Conservation (phyloP, 140 eudicot species). For the Flaveria floridana region DNA sequence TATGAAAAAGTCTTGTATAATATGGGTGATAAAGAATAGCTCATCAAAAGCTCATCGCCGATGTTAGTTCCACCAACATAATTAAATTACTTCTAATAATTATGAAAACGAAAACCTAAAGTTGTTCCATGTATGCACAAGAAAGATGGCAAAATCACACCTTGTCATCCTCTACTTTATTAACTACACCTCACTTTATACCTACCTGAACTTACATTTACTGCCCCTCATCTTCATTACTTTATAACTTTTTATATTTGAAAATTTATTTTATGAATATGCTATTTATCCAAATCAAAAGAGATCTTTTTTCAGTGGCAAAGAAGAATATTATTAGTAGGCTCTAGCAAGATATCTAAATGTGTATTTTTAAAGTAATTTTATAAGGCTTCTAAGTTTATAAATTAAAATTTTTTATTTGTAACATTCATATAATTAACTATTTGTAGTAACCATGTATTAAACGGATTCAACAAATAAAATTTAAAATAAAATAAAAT, state of each 20-base stretch:
- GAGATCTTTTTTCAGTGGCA: no score
- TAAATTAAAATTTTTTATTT: no score
- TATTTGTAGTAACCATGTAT: no score
- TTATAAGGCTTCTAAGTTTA: no score
- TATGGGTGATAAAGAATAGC: slow-evolving; percentile 13
- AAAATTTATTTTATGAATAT: not conserved
- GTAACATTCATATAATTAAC: no score
- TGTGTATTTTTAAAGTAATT: not conserved
- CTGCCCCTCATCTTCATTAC: not conserved
- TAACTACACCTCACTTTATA: slow-evolving; percentile 49
- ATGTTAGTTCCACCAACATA: slow-evolving; percentile 45
- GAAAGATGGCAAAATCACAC: slow-evolving; percentile 35
- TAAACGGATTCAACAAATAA: no score
- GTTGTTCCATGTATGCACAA: slow-evolving; percentile 27
- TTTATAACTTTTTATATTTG: not conserved
- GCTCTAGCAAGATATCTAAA: not conserved
- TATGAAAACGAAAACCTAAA: not conserved
- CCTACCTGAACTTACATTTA: slow-evolving; percentile 53
- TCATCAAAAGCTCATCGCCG: slow-evolving; percentile 28
- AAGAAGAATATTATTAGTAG: no score
- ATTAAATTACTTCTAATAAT: slow-evolving; percentile 10
- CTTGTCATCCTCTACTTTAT: slow-evolving; percentile 37
- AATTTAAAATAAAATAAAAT: no score
- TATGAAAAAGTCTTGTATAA: not conserved
- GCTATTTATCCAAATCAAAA: not conserved